A percentile compares a stretch with the other conserved stretches of the same genome.
Conservation (phyloP, 225 moss, liverwort and hornwort species). For the Sphagnum tenellum region DNA sequence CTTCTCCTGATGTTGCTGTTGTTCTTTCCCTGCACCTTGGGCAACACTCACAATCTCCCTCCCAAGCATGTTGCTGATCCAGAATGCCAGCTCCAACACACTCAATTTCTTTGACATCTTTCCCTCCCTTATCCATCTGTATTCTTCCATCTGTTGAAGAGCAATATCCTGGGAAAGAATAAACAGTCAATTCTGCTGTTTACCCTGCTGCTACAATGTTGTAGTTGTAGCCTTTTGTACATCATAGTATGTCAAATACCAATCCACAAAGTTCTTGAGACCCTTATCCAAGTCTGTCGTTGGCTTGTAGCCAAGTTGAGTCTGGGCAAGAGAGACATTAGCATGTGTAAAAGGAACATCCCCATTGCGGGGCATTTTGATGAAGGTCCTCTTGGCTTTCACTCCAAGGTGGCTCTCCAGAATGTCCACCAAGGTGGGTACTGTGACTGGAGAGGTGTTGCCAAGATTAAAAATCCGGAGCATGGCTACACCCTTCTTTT, state of each 20-base stretch:
- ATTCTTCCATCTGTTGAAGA: slow-evolving; percentile 13
- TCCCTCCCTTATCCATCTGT: slow-evolving; percentile 8
- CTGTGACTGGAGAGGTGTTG: slow-evolving; percentile 51
- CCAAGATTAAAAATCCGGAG: slow-evolving; percentile 53
- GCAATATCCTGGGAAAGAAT: slow-evolving; percentile 14
- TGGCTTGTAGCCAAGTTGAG: slow-evolving; percentile 42
- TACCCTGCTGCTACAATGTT: slow-evolving; percentile 17
- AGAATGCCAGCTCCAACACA: slow-evolving; percentile 5
- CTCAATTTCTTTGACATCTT: slow-evolving; percentile 5
- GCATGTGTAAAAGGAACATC: slow-evolving; percentile 58
- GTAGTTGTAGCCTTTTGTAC: slow-evolving; percentile 23
- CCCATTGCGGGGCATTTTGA: slow-evolving; percentile 60
- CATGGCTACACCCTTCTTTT: slow-evolving; percentile 39
- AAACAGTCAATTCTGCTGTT: slow-evolving; percentile 15
- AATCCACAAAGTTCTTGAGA: slow-evolving; percentile 47
- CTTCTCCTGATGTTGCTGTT: slow-evolving; percentile 11
- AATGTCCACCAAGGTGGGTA: slow-evolving; percentile 45
- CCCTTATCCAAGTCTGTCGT: slow-evolving; percentile 46
- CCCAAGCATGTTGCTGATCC: slow-evolving; percentile 3
- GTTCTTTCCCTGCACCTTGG: background rate
- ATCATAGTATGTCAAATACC: slow-evolving; percentile 51
- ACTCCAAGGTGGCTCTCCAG: slow-evolving; percentile 49
- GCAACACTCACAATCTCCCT: slow-evolving; percentile 5
- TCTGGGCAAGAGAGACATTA: slow-evolving; percentile 45
- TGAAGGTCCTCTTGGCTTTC: slow-evolving; percentile 43